A percentile compares a stretch with the other conserved stretches of the same genome.
phyloP scores from a whole-genome alignment of 2,329 filamentous ascomycete species.

The Calcarisporium arbuscula region DNA sequence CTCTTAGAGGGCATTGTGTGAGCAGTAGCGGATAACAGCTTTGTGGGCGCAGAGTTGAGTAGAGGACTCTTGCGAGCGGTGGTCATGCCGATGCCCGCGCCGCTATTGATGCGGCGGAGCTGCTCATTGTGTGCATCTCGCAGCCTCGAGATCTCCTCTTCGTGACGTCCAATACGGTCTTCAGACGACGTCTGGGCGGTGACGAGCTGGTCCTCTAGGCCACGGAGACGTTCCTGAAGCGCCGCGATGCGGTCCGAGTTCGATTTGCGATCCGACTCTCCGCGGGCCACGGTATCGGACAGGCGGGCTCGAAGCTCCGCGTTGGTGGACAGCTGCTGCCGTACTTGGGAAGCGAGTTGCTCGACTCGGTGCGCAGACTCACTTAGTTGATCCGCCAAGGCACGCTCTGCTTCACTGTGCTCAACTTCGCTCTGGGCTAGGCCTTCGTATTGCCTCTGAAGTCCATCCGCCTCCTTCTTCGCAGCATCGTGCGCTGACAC shows the following conservation, averaged over 20 bases:
- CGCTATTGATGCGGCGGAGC: conserved; percentile 64
- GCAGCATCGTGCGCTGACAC: conserved; percentile 69
- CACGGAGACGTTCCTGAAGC: conserved; percentile 73
- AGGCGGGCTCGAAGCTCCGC: conserved; percentile 68
- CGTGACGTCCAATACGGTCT: conserved; percentile 73
- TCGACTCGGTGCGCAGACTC: conserved; percentile 73
- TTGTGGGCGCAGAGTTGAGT: conserved; percentile 27
- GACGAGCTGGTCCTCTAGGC: conserved; percentile 78
- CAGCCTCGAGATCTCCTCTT: conserved; percentile 73
- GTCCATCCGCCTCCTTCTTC: conserved; percentile 55
- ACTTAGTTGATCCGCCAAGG: conserved; percentile 62
- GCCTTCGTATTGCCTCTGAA: conserved; percentile 54
- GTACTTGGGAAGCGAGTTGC: conserved; percentile 71
- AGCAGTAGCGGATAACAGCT: conserved; percentile 26
- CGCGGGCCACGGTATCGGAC: conserved; percentile 70
- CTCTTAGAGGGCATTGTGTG: conserved; percentile 55
- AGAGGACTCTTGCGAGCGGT: conserved; percentile 26
- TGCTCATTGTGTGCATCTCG: conserved; percentile 72
- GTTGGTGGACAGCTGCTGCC: conserved; percentile 74
- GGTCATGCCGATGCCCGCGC: conserved; percentile 21
- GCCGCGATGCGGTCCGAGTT: conserved; percentile 78
- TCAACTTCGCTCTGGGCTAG: conserved; percentile 51
- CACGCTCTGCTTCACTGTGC: conserved; percentile 53
- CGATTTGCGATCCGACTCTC: conserved; percentile 74
- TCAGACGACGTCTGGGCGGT: conserved; percentile 81